Conservation (phyloP, 139 green algal genomes). For the Yamagishiella unicocca region DNA sequence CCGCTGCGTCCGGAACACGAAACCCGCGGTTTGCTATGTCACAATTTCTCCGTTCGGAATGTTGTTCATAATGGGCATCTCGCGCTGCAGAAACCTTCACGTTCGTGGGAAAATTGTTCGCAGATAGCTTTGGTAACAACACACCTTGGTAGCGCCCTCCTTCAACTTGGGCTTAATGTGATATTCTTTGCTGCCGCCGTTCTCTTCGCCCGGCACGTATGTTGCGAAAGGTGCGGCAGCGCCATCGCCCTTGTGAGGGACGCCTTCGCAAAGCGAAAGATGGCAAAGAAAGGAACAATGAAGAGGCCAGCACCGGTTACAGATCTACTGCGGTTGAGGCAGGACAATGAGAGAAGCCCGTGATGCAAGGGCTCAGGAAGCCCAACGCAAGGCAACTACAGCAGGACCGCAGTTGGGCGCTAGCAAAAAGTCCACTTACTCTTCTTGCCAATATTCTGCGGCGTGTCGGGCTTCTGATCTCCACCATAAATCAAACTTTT, state of each 20-base stretch:
- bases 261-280: conserved; percentile 15
- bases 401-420: not conserved
- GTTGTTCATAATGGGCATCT: too few species aligned
- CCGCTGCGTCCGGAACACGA: too few species aligned
- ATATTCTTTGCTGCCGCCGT: not conserved
- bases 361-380: too few species aligned
- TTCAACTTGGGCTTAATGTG: conserved; percentile 37
- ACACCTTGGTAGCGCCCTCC: conserved; percentile 29
- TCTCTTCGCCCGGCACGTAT: not conserved
- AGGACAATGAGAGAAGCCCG: too few species aligned
- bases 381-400: not conserved
- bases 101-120: too few species aligned
- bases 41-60: too few species aligned
- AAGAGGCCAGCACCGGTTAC: not conserved
- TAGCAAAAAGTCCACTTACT: not conserved
- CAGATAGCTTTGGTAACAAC: too few species aligned
- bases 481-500: conserved; percentile 32
- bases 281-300: not conserved
- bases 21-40: too few species aligned
- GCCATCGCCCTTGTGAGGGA: conserved; percentile 9
- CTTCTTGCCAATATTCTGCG: conserved; percentile 21
- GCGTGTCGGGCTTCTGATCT: conserved; percentile 5
- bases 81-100: too few species aligned
- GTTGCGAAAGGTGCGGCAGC: conserved; percentile 22
- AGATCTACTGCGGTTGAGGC: not conserved